phyloP scores from a whole-genome alignment of 331 rosid genomes.

The Saraca asoca region DNA sequence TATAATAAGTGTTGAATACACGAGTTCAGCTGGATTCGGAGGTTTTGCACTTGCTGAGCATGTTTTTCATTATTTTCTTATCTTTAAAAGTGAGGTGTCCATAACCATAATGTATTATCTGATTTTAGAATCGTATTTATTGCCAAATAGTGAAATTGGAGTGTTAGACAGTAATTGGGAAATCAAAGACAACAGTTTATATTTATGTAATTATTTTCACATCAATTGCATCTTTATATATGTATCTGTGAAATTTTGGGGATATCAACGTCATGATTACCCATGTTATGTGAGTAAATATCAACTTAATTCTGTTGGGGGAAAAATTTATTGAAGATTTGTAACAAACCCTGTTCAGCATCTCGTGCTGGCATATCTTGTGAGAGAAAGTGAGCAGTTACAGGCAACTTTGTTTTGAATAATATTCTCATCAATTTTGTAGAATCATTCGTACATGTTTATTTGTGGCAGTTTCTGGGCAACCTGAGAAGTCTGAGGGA shows the following conservation, averaged over 20 bases:
- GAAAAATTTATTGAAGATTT: background rate
- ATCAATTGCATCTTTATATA: background rate
- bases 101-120: too few relatives aligned
- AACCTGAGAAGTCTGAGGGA: constrained; percentile 90
- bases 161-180: background rate
- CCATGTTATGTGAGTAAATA: background rate
- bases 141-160: background rate
- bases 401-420: constrained; percentile 12
- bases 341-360: background rate
- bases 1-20: too few relatives aligned
- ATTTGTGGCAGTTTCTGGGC: constrained; percentile 68
- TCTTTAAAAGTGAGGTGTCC: too few relatives aligned
- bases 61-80: too few relatives aligned
- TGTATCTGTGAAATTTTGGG: background rate
- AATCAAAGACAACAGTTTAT: background rate
- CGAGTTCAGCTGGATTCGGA: too few relatives aligned
- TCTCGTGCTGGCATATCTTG: constrained; percentile 1
- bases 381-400: constrained; percentile 5
- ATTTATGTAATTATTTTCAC: background rate
- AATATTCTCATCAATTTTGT: background rate
- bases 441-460: background rate
- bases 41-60: too few relatives aligned
- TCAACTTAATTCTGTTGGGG: background rate
- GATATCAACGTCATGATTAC: background rate
- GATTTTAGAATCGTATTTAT: background rate